phyloP scores from a whole-genome alignment of 2,329 filamentous ascomycete genomes.

The Fusarium fujikuroi region DNA sequence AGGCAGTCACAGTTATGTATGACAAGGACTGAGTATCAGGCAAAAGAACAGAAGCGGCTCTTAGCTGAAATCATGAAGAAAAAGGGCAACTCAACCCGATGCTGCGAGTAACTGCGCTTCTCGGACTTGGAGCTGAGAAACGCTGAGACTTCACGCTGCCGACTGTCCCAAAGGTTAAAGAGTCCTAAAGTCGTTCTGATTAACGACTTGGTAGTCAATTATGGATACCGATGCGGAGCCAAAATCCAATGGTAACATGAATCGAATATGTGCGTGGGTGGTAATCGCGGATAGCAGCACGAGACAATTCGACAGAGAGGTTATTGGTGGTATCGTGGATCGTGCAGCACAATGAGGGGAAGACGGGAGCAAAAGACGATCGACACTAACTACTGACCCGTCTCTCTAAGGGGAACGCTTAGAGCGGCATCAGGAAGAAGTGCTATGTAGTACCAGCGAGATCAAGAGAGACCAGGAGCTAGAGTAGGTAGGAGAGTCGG shows the following conservation, averaged over 20 bases:
- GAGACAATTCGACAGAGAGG: background rate
- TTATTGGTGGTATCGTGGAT: slow-evolving; percentile 5
- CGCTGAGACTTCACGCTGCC: slow-evolving; percentile 22
- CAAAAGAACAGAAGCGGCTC: background rate
- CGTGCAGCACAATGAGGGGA: slow-evolving; percentile 11
- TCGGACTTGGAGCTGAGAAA: slow-evolving; percentile 18
- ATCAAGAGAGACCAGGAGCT: slow-evolving; percentile 8
- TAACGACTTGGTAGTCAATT: background rate
- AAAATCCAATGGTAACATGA: background rate
- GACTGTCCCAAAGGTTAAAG: slow-evolving; percentile 1
- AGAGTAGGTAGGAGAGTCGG: slow-evolving; percentile 9
- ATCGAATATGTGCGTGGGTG: background rate
- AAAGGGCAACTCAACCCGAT: slow-evolving; percentile 2
- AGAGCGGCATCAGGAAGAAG: slow-evolving; percentile 10
- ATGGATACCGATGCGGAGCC: background rate
- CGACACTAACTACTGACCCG: background rate
- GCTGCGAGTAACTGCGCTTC: slow-evolving; percentile 18
- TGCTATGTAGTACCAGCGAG: slow-evolving; percentile 1
- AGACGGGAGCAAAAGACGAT: background rate
- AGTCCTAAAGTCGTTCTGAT: background rate
- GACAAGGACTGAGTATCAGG: background rate
- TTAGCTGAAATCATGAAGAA: slow-evolving; percentile 1
- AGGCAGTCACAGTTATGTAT: slow-evolving; percentile 1
- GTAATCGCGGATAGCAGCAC: background rate
- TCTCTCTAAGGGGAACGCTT: background rate